Base-by-base conservation (phyloP, 305 asterid species). In the Fraxinus ornus region DNA sequence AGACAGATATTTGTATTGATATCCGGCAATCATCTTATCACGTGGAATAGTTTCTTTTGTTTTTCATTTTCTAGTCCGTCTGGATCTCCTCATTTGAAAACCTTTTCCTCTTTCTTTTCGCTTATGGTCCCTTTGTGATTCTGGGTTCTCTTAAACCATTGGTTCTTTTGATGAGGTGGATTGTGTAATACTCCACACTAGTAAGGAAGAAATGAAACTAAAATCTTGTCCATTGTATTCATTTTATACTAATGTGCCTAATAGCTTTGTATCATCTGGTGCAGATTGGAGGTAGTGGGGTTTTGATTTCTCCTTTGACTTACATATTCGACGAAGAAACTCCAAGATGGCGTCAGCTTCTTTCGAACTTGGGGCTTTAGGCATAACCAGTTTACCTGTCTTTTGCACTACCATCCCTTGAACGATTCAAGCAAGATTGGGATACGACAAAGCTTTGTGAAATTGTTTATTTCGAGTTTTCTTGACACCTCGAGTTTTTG, bases 221-320 rank as follows among this genome's bases (percentile, higher is more conserved):
- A 62, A 8, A 24, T 21, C 33, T 62, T 21, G 72, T 62, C 72
- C 15, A 24, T 13, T 5, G 36, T 9, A 24, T 30, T 70, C 24
- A 1, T 32, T 32, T 13, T 15, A 32, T 32, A 30, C 22, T 24
- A 17, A 5, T n/a, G 22, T 21, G 2, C 19, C 4, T 21, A 26
- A 41, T 47, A 32, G 15, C 32, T 60, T 28, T 15, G 30, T 72
- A n/a, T 80, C 71, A n/a, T 52, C 49, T 60, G 60, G 28, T 84
- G 85, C 97, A 96, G 98, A 92, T 94, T 89, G 99, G 99, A 79
- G 99, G 99, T 57, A 93, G 99, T 71, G 98, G 98, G 47, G 99
- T 96, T 83, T 88, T 96, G 87, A 78, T 96, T 79, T 94, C 99
- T 36, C 97, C 98, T 12, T 84, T 92, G 83, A 96, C 99, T 75